These are phyloP conservation scores for Sclerotinia minor DNA, from an alignment of 2,329 filamentous ascomycete genomes.

Conservation along the genomic window DNA sequence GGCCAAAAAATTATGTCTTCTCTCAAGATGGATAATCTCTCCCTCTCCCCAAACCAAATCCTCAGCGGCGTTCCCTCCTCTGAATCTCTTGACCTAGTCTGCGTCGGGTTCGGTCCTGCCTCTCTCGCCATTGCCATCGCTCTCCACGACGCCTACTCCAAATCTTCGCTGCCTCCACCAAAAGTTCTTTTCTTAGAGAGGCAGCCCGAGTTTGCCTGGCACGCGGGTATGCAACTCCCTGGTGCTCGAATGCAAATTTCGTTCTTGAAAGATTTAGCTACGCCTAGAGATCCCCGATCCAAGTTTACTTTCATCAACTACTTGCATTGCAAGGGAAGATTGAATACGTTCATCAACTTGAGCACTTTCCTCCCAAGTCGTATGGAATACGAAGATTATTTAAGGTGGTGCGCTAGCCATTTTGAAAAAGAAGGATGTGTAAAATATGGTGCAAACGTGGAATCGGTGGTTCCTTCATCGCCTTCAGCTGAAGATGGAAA, in stretches of 20 bases:
- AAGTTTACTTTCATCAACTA: slow-evolving; percentile 97
- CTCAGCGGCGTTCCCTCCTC: slow-evolving; percentile 42
- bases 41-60: slow-evolving; percentile 20
- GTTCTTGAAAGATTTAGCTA: slow-evolving; percentile 94
- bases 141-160: slow-evolving; percentile 71
- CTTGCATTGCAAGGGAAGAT: slow-evolving; percentile 74
- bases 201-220: slow-evolving; percentile 83
- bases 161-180: slow-evolving; percentile 49
- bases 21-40: slow-evolving; percentile 13
- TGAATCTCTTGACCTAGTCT: slow-evolving; percentile 79
- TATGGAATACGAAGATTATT: slow-evolving; percentile 91
- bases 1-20: slow-evolving; percentile 18
- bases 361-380: slow-evolving; percentile 84
- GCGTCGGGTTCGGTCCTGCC: slow-evolving; percentile 90
- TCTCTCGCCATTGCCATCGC: slow-evolving; percentile 88
- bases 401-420: slow-evolving; percentile 83
- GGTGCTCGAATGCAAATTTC: slow-evolving; percentile 97
- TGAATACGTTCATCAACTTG: slow-evolving; percentile 89
- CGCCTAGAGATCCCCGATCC: slow-evolving; percentile 80
- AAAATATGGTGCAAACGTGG: slow-evolving; percentile 78
- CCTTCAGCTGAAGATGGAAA: slow-evolving; percentile 33
- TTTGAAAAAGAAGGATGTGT: slow-evolving; percentile 59
- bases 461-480: slow-evolving; percentile 47
- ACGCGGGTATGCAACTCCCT: slow-evolving; percentile 90
- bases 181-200: slow-evolving; percentile 87